Conservation (phyloP, 441 rosid genomes). For the Pelargonium fulgidum region DNA sequence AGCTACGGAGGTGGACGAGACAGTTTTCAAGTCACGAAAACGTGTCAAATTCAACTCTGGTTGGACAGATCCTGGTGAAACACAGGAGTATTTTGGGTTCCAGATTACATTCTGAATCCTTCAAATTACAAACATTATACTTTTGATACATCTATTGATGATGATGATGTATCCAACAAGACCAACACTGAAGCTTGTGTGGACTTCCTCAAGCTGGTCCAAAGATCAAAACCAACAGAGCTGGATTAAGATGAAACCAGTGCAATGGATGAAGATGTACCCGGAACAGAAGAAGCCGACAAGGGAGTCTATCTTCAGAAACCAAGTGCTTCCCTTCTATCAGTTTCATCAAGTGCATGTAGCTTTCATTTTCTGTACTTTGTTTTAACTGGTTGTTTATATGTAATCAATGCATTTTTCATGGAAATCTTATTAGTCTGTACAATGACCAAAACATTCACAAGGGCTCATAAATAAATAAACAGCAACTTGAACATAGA, state of each 20-base stretch:
- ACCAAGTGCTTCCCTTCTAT: not conserved
- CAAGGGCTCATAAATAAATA: not conserved
- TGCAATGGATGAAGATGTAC: slow-evolving; percentile 22
- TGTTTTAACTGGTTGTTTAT: not conserved
- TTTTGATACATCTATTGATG: slow-evolving; percentile 31
- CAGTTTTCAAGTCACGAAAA: slow-evolving; percentile 29
- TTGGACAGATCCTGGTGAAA: slow-evolving; percentile 16
- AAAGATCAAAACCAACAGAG: slow-evolving; percentile 21
- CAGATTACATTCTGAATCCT: slow-evolving; percentile 41
- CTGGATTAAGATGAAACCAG: slow-evolving; percentile 17
- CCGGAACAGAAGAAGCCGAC: slow-evolving; percentile 24
- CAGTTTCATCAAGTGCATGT: not conserved
- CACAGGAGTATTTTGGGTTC: slow-evolving; percentile 23
- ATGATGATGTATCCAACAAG: slow-evolving; percentile 26
- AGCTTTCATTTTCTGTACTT: not conserved
- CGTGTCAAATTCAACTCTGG: slow-evolving; percentile 41
- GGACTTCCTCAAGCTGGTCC: slow-evolving; percentile 25
- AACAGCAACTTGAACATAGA: slow-evolving; percentile 1
- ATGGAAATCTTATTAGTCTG: not conserved
- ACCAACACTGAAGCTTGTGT: slow-evolving; percentile 18
- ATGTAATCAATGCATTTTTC: not conserved
- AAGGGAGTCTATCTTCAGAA: slow-evolving; percentile 22
- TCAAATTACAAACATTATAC: slow-evolving; percentile 34
- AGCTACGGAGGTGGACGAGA: slow-evolving; percentile 30
- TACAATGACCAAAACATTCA: slow-evolving; percentile 1